Evolutionary conservation across 176 grass and related monocot genomes (phyloP).

Genomic region (Puccinellia tenuiflora): DNA sequence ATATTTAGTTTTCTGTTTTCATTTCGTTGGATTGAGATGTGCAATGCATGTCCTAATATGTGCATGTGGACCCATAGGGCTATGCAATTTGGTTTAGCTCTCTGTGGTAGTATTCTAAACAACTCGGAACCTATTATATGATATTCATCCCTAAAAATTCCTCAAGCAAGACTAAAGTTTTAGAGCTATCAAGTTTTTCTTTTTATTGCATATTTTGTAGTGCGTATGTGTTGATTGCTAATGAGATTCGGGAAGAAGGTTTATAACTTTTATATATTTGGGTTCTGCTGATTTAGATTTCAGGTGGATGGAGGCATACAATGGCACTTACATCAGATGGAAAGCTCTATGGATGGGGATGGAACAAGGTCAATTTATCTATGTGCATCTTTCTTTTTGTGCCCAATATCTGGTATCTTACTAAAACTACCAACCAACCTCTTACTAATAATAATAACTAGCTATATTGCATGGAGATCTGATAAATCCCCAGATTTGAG

Average conservation of each 20-base stretch:
- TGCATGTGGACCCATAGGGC: neutral
- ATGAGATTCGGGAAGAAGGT: neutral
- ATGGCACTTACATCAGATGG: conserved; percentile 95
- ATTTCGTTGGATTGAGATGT: too few relatives aligned
- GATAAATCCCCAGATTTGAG: neutral
- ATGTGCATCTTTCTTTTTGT: conserved; percentile 6
- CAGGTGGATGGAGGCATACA: conserved; percentile 98
- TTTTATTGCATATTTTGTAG: neutral
- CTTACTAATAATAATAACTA: neutral
- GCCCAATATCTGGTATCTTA: neutral
- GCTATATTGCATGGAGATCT: neutral
- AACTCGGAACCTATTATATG: neutral
- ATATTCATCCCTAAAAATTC: neutral
- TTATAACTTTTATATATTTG: conserved; percentile 9
- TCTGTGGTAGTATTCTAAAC: neutral
- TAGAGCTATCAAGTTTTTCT: neutral
- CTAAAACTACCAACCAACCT: neutral
- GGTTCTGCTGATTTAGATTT: conserved; percentile 59
- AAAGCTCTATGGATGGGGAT: conserved; percentile 97
- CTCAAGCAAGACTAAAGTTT: neutral
- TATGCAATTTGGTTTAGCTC: neutral
- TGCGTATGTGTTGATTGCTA: neutral
- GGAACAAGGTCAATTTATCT: conserved; percentile 75
- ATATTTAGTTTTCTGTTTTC: too few relatives aligned
- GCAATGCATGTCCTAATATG: too few relatives aligned